These are phyloP conservation scores for Microcyclosporella mali DNA, from an alignment of 2,329 filamentous ascomycete species.

Conservation along the genomic window DNA sequence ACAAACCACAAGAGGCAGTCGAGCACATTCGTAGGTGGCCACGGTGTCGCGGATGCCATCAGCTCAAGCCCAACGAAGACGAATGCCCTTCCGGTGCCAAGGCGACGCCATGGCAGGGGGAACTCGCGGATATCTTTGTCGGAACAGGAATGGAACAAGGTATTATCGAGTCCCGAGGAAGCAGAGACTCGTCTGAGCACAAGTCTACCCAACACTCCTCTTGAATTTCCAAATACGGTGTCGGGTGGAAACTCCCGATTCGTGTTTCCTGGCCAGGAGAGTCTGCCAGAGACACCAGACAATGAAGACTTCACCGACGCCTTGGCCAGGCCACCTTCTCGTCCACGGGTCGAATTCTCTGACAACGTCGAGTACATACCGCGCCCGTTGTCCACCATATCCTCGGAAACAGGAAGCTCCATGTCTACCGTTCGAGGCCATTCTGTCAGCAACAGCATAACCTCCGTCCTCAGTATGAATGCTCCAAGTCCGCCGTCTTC, in stretches of 20 bases:
- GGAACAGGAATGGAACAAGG: slow-evolving; percentile 68
- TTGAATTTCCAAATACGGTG: slow-evolving; percentile 18
- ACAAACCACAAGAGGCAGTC: slow-evolving; percentile 65
- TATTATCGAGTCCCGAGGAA: slow-evolving; percentile 48
- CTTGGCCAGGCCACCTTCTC: slow-evolving; percentile 39
- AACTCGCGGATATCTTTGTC: slow-evolving; percentile 49
- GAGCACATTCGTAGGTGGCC: slow-evolving; percentile 81
- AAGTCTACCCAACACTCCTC: slow-evolving; percentile 31
- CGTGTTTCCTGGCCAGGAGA: not conserved
- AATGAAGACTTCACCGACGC: slow-evolving; percentile 15
- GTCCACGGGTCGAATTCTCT: slow-evolving; percentile 72
- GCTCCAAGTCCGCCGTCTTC: slow-evolving; percentile 42
- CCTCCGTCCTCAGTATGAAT: slow-evolving; percentile 63
- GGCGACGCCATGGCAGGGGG: slow-evolving; percentile 33
- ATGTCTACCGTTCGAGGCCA: slow-evolving; percentile 63
- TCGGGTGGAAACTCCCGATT: not conserved
- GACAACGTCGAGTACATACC: slow-evolving; percentile 79
- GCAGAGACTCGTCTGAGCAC: slow-evolving; percentile 24
- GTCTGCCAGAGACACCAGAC: not conserved
- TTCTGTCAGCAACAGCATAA: slow-evolving; percentile 71
- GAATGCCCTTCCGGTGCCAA: slow-evolving; percentile 18
- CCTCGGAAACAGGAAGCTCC: slow-evolving; percentile 76
- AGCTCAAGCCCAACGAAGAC: slow-evolving; percentile 66
- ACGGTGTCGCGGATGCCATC: slow-evolving; percentile 53
- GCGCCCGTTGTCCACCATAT: slow-evolving; percentile 74